Percentiles rank a stretch among this genome's conserved stretches.
Conservation (phyloP, 2,329 filamentous ascomycete species). For the Coleophoma crateriformis region DNA sequence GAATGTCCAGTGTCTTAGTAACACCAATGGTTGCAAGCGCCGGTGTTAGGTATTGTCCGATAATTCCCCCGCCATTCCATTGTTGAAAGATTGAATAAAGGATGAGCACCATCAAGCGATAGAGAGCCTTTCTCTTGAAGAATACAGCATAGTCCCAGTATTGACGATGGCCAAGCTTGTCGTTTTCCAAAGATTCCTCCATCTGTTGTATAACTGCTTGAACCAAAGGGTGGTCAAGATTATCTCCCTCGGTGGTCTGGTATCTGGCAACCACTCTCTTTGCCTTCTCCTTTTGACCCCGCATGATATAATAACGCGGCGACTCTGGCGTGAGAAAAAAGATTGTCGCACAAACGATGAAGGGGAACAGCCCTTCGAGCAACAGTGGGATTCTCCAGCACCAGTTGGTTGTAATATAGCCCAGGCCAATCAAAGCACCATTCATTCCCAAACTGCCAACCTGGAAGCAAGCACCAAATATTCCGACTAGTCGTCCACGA, state of each 20-base stretch:
- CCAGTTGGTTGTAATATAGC: constrained; percentile 11
- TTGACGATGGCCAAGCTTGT: constrained; percentile 26
- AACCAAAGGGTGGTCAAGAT: constrained; percentile 13
- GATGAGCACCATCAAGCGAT: constrained; percentile 35
- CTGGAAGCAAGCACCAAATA: constrained; percentile 39
- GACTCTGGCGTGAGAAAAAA: constrained; percentile 27
- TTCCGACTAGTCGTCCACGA: constrained; percentile 39
- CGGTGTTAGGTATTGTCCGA: constrained; percentile 17
- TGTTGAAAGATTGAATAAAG: constrained; percentile 32
- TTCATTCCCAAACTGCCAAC: constrained; percentile 32
- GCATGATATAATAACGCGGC: constrained; percentile 30
- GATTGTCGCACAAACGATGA: constrained; percentile 11
- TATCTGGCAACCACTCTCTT: constrained; percentile 34
- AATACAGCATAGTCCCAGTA: constrained; percentile 42
- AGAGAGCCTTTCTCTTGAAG: constrained; percentile 36
- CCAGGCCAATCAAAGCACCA: constrained; percentile 32
- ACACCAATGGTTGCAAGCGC: constrained; percentile 17
- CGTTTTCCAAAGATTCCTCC: constrained; percentile 21
- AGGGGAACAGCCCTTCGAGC: constrained; percentile 31
- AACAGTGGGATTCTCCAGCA: constrained; percentile 22
- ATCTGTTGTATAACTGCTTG: constrained; percentile 21
- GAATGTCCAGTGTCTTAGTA: constrained; percentile 7
- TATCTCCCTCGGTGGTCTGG: constrained; percentile 35
- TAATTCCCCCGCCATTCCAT: constrained; percentile 20
- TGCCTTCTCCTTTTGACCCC: constrained; percentile 28